Evolutionary conservation across 257 asterid species (phyloP).

Genomic region (Jasminum sambac): DNA sequence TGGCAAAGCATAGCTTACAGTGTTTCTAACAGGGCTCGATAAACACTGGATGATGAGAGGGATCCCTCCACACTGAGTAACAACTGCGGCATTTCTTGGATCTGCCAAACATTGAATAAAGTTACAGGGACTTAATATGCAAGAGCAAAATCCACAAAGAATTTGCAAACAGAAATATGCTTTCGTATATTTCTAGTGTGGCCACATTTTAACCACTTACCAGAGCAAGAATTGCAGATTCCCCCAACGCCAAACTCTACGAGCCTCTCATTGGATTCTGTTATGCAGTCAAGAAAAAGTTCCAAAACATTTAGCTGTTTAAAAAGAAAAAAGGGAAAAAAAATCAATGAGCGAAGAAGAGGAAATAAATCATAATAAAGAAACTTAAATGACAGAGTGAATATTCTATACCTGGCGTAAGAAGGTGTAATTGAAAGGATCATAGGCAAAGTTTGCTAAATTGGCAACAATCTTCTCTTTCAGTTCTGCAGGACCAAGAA

Average conservation of each 20-base stretch:
- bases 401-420: conserved; percentile 68
- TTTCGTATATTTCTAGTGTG: not conserved
- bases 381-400: conserved; percentile 1
- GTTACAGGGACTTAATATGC: not conserved
- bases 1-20: conserved; percentile 43
- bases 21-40: conserved; percentile 90
- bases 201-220: conserved; percentile 30
- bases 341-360: conserved; percentile 3
- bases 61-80: conserved; percentile 68
- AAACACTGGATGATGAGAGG: conserved; percentile 84
- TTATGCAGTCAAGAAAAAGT: conserved; percentile 88
- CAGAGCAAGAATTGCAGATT: conserved; percentile 83
- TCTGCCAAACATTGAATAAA: conserved; percentile 39
- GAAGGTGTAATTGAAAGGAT: conserved; percentile 82
- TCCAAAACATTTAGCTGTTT: conserved; percentile 87
- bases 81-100: conserved; percentile 77
- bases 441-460: conserved; percentile 91
- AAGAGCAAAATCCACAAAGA: not conserved
- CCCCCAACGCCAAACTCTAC: conserved; percentile 94
- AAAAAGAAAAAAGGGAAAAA: not conserved
- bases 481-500: conserved; percentile 53
- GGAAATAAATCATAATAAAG: conserved; percentile 4
- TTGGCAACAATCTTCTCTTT: conserved; percentile 85
- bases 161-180: conserved; percentile 1
- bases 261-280: conserved; percentile 86